A percentile compares a stretch with the other conserved stretches of the same genome.
Conservation (phyloP, 2,329 filamentous ascomycete species). For the Cladobotryum protrusum region DNA sequence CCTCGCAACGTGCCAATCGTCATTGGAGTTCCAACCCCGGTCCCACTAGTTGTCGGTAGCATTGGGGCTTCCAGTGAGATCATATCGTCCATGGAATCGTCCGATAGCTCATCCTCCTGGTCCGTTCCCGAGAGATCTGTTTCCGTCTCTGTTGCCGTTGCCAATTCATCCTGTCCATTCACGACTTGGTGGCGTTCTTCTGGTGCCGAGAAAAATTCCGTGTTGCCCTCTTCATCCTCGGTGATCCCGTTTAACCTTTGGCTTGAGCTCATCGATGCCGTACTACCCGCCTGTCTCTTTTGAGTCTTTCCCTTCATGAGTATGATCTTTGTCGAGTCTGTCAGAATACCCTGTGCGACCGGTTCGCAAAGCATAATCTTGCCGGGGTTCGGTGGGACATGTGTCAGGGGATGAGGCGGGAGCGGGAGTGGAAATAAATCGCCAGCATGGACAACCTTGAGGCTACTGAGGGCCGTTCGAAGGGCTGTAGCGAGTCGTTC, state of each 20-base stretch:
- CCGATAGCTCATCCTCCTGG: slow-evolving; percentile 70
- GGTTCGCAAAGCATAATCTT: slow-evolving; percentile 92
- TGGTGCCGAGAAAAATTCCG: slow-evolving; percentile 88
- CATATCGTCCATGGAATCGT: slow-evolving; percentile 89
- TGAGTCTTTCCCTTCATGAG: slow-evolving; percentile 60
- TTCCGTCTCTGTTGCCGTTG: slow-evolving; percentile 54
- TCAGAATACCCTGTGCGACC: slow-evolving; percentile 78
- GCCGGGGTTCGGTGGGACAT: slow-evolving; percentile 75
- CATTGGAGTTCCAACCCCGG: slow-evolving; percentile 74
- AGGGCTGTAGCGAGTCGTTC: slow-evolving; percentile 60
- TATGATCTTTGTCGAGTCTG: slow-evolving; percentile 75
- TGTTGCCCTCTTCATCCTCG: slow-evolving; percentile 72
- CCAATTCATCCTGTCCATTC: slow-evolving; percentile 52
- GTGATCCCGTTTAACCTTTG: slow-evolving; percentile 48
- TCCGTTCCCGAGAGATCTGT: slow-evolving; percentile 57
- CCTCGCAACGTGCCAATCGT: slow-evolving; percentile 56
- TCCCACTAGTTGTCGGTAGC: slow-evolving; percentile 69
- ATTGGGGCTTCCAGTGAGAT: slow-evolving; percentile 80
- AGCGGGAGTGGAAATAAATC: slow-evolving; percentile 74
- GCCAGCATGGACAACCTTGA: slow-evolving; percentile 75
- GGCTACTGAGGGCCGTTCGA: slow-evolving; percentile 64
- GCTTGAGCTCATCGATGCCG: slow-evolving; percentile 37
- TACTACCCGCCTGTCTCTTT: slow-evolving; percentile 44
- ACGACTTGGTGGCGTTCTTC: slow-evolving; percentile 66
- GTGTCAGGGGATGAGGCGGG: slow-evolving; percentile 78